phyloP scores from a whole-genome alignment of 129 eudicot genomes.

The Flaveria sonorensis region DNA sequence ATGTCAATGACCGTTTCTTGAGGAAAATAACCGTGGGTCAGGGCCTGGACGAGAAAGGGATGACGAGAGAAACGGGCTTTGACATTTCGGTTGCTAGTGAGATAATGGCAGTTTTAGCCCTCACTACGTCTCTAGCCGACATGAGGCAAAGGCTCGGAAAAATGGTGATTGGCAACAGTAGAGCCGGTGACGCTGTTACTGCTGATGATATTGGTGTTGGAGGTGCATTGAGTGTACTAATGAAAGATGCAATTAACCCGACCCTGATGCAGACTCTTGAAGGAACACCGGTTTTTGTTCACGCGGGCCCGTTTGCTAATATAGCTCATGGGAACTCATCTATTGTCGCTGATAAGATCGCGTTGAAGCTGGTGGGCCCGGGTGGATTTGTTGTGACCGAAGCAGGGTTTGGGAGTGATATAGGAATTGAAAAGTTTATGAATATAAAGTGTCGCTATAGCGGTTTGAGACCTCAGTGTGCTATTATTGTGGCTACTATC shows the following conservation, averaged over 20 bases:
- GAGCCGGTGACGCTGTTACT: constrained; percentile 84
- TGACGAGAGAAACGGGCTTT: constrained; percentile 93
- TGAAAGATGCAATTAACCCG: constrained; percentile 99
- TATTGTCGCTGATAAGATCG: constrained; percentile 90
- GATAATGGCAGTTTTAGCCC: constrained; percentile 98
- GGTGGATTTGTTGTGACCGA: constrained; percentile 96
- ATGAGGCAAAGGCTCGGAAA: constrained; percentile 98
- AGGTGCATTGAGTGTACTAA: constrained; percentile 89
- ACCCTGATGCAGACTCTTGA: constrained; percentile 98
- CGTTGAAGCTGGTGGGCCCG: constrained; percentile 88
- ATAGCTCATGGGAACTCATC: constrained; percentile 98
- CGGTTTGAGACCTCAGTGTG: constrained; percentile 95
- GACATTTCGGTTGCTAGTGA: constrained; percentile 98
- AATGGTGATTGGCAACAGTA: constrained; percentile 94
- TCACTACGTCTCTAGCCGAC: constrained; percentile 87
- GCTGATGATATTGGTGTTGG: constrained; percentile 98
- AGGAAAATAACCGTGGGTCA: constrained; percentile 91
- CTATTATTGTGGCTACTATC: constrained; percentile 86
- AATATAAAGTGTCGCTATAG: constrained; percentile 92
- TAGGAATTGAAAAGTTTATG: constrained; percentile 97
- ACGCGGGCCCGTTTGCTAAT: constrained; percentile 97
- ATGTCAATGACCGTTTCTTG: constrained; percentile 88
- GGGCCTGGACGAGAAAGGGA: constrained; percentile 96
- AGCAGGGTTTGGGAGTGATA: constrained; percentile 98
- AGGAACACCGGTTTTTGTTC: constrained; percentile 97